Conservation (phyloP, 1,284 basidiomycete species). For the Kwoniella shivajii region DNA sequence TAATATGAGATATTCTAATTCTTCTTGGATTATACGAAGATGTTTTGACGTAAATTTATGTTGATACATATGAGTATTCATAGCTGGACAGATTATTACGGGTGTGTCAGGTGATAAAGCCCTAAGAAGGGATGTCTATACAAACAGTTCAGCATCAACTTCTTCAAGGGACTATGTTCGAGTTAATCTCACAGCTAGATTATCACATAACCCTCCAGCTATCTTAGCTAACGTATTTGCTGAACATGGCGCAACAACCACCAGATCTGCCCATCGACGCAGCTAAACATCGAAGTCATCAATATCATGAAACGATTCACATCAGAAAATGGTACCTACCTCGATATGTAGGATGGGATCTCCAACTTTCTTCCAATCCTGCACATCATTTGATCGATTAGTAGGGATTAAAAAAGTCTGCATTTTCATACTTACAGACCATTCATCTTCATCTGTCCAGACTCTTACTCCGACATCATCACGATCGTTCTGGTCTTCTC, state of each 20-base stretch:
- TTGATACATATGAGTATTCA: conserved; percentile 97
- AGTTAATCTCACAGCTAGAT: conserved; percentile 68
- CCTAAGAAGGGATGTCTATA: conserved; percentile 85
- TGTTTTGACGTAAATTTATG: conserved; percentile 90
- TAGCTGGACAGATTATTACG: conserved; percentile 90
- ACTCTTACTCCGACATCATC: conserved; percentile 62
- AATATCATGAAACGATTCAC: not conserved
- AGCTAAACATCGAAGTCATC: conserved; percentile 55
- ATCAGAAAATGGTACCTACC: conserved; percentile 32
- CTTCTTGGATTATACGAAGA: conserved; percentile 67
- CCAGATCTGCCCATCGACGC: conserved; percentile 91
- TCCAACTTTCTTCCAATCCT: conserved; percentile 70
- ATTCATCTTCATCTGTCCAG: conserved; percentile 92
- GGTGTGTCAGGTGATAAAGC: conserved; percentile 79
- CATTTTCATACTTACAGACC: conserved; percentile 62
- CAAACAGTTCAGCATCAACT: not conserved
- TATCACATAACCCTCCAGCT: conserved; percentile 84
- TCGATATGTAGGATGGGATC: conserved; percentile 97
- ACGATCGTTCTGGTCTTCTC: not conserved
- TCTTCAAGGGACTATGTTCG: not conserved
- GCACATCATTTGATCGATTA: not conserved
- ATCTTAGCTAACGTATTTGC: conserved; percentile 96
- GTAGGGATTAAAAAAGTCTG: not conserved
- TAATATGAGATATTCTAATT: conserved; percentile 75
- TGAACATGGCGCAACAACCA: conserved; percentile 90